phyloP scores from a whole-genome alignment of 2,329 filamentous ascomycete species.

The Didymella pinodella region DNA sequence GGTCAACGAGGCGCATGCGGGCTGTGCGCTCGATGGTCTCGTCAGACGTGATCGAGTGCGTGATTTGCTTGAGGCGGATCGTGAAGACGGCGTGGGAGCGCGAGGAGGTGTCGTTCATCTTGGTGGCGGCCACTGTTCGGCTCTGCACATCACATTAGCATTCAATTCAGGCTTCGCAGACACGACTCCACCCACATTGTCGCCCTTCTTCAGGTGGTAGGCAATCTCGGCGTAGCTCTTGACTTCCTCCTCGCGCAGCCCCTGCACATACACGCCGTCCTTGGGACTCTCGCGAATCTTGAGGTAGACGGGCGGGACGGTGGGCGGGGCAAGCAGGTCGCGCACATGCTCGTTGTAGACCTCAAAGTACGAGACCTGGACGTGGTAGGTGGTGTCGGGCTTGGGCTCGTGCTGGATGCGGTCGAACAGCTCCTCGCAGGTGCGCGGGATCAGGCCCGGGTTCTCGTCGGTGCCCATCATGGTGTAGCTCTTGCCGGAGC shows the following conservation, averaged over 20 bases:
- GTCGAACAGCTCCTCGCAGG: conserved; percentile 94
- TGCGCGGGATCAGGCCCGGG: conserved; percentile 90
- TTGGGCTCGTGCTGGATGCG: conserved; percentile 86
- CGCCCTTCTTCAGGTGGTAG: conserved; percentile 88
- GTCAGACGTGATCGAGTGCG: conserved; percentile 96
- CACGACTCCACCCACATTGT: conserved; percentile 58
- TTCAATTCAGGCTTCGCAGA: background rate
- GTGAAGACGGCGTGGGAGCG: conserved; percentile 98
- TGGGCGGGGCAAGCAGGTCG: conserved; percentile 84
- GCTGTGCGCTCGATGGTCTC: conserved; percentile 95
- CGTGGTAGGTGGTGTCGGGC: conserved; percentile 93
- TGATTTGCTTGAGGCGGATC: conserved; percentile 96
- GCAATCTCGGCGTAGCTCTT: conserved; percentile 87
- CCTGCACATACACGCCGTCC: conserved; percentile 96
- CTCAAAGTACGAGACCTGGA: conserved; percentile 97
- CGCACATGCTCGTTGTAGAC: conserved; percentile 99
- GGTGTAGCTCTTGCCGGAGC: conserved; percentile 96
- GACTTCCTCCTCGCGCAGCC: conserved; percentile 91
- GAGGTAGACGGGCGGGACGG: conserved; percentile 85
- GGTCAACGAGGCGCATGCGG: conserved; percentile 91
- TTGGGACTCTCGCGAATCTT: conserved; percentile 96
- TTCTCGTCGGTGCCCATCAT: conserved; percentile 91
- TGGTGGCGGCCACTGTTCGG: conserved; percentile 89
- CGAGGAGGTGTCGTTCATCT: conserved; percentile 99
- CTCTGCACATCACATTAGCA: conserved; percentile 56